A percentile compares a stretch with the other conserved stretches of the same genome.
These are phyloP conservation scores for Quaeritorhiza haematococci DNA, from an alignment of 371 early-diverging fungal species.

Conservation along the genomic window DNA sequence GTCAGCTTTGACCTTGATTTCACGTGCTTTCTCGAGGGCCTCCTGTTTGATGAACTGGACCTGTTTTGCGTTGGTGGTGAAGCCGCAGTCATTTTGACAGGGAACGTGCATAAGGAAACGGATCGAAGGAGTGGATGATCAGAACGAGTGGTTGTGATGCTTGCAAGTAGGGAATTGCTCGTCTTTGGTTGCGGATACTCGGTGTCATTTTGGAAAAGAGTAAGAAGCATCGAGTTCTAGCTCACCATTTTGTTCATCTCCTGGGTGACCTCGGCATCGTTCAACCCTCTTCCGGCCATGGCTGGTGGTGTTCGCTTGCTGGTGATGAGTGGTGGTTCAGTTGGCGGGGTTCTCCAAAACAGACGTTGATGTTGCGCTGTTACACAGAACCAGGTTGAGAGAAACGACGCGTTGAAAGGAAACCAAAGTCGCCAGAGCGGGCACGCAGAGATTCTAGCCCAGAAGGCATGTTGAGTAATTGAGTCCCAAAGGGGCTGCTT, in stretches of 20 bases:
- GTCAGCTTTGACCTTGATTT: conserved; percentile 96
- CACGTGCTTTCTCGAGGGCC: conserved; percentile 94
- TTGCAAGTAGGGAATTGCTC: neutral
- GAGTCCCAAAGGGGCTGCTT: too few relatives aligned
- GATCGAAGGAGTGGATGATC: neutral
- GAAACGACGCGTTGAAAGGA: too few relatives aligned
- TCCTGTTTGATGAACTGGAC: conserved; percentile 96
- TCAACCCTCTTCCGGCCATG: conserved; percentile 63
- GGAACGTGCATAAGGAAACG: neutral
- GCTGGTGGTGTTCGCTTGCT: too few relatives aligned
- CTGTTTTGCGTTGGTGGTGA: conserved; percentile 38
- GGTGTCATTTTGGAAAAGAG: neutral
- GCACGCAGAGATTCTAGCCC: too few relatives aligned
- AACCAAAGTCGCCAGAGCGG: too few relatives aligned
- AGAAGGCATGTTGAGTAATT: too few relatives aligned
- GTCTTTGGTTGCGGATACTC: too few relatives aligned
- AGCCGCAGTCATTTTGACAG: neutral
- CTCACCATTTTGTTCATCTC: conserved; percentile 54
- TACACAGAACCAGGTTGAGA: too few relatives aligned
- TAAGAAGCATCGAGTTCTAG: neutral
- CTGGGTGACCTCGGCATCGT: conserved; percentile 83
- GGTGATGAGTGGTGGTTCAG: too few relatives aligned
- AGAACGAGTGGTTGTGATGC: neutral
- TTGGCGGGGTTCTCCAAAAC: too few relatives aligned
- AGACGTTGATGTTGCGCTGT: too few relatives aligned